Evolutionary conservation across 2,329 filamentous ascomycete genomes (phyloP).

Genomic region (Akanthomyces muscarius): DNA sequence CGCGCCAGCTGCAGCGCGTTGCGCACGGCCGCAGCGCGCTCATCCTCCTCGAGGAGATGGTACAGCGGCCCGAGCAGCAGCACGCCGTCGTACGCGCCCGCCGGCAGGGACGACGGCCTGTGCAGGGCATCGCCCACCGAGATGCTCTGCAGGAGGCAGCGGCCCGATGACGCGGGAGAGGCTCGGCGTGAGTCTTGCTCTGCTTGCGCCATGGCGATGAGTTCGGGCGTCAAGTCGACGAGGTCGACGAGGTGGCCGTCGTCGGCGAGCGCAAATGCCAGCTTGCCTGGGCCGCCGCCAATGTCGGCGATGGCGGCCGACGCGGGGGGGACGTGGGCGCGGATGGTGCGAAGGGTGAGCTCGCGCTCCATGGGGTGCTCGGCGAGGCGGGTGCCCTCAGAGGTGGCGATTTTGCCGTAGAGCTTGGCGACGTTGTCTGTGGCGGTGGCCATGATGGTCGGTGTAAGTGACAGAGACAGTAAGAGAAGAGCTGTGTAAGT

Average conservation of each 20-base stretch:
- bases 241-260: slow-evolving; percentile 20
- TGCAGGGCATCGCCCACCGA: slow-evolving; percentile 15
- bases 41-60: slow-evolving; percentile 14
- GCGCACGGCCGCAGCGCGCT: slow-evolving; percentile 11
- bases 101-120: not conserved
- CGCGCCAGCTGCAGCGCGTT: slow-evolving; percentile 13
- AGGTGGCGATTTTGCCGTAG: slow-evolving; percentile 16
- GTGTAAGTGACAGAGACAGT: not conserved
- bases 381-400: slow-evolving; percentile 15
- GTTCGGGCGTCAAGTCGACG: slow-evolving; percentile 18
- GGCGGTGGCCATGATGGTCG: not conserved
- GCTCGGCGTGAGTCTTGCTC: slow-evolving; percentile 11
- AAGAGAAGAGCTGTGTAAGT: too few relatives aligned
- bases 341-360: slow-evolving; percentile 19
- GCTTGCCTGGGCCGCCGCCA: slow-evolving; percentile 19
- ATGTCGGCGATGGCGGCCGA: slow-evolving; percentile 15
- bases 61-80: slow-evolving; percentile 18
- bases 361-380: slow-evolving; percentile 20
- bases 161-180: too few relatives aligned
- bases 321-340: not conserved
- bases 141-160: slow-evolving; percentile 9
- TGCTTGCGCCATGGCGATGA: slow-evolving; percentile 11
- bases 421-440: slow-evolving; percentile 14
- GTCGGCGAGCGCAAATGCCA: slow-evolving; percentile 20
- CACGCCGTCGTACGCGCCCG: slow-evolving; percentile 16